Percentiles rank a stretch among this genome's conserved stretches.
These are phyloP conservation scores for Phoma sp. DNA, from an alignment of 2,329 filamentous ascomycete genomes.

Conservation along the genomic window DNA sequence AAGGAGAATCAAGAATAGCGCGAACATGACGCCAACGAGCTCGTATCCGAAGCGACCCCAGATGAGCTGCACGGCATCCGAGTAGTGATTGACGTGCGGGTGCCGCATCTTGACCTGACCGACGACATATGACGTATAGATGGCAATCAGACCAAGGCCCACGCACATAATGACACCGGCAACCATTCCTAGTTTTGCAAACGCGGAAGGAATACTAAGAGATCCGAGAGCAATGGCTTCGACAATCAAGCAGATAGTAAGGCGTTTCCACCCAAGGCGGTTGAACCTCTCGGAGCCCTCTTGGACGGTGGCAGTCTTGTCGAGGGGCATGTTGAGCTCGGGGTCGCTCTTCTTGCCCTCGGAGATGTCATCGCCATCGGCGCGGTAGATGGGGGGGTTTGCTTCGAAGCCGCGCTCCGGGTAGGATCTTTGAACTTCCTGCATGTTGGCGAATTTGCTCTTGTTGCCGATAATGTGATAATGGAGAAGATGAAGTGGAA, in stretches of 20 bases:
- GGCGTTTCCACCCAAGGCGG: slow-evolving; percentile 59
- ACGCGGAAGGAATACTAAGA: slow-evolving; percentile 55
- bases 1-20: slow-evolving; percentile 60
- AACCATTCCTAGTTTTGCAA: slow-evolving; percentile 57
- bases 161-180: slow-evolving; percentile 54
- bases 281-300: slow-evolving; percentile 51
- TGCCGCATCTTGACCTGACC: slow-evolving; percentile 66
- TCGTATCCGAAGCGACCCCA: slow-evolving; percentile 59
- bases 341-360: slow-evolving; percentile 46
- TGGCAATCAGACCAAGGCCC: slow-evolving; percentile 64
- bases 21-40: slow-evolving; percentile 66
- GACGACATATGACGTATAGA: slow-evolving; percentile 68
- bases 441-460: slow-evolving; percentile 23
- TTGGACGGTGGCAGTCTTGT: slow-evolving; percentile 41
- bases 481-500: background rate
- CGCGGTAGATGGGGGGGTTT: slow-evolving; percentile 28
- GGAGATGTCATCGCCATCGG: slow-evolving; percentile 30
- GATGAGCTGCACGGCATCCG: slow-evolving; percentile 71
- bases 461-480: background rate
- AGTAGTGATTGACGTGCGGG: slow-evolving; percentile 71
- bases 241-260: slow-evolving; percentile 59
- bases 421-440: slow-evolving; percentile 25
- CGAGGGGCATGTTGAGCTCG: slow-evolving; percentile 40
- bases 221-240: slow-evolving; percentile 60
- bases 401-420: slow-evolving; percentile 20